phyloP scores from a whole-genome alignment of 1,284 basidiomycete species.

The Pascua guehoae region DNA sequence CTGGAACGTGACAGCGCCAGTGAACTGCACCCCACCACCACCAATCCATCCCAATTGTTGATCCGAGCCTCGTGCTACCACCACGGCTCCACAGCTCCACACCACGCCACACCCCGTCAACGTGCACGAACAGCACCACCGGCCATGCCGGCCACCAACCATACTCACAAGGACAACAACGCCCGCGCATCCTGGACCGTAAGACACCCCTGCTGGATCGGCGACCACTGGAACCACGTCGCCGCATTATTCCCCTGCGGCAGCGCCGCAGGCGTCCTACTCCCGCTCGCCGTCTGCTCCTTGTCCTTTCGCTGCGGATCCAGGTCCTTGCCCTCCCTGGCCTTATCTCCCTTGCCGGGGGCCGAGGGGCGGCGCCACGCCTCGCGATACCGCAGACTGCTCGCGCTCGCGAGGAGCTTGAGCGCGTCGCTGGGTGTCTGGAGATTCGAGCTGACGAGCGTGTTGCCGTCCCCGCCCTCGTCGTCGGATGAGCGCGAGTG shows the following conservation, averaged over 20 bases:
- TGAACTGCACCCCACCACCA: too few species aligned
- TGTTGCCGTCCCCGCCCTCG: background rate
- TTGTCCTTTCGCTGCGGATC: background rate
- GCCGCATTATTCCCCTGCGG: slow-evolving; percentile 1
- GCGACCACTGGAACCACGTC: slow-evolving; percentile 10
- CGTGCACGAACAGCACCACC: too few species aligned
- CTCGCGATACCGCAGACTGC: slow-evolving; percentile 7
- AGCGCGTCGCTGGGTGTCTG: slow-evolving; percentile 16
- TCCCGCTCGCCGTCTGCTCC: too few species aligned
- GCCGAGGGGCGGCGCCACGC: too few species aligned
- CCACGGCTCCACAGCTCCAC: too few species aligned
- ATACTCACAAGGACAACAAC: slow-evolving; percentile 10
- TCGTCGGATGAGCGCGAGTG: slow-evolving; percentile 1
- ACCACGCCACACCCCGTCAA: too few species aligned
- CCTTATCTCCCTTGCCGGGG: too few species aligned
- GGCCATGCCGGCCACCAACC: too few species aligned
- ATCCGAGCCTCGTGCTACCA: too few species aligned
- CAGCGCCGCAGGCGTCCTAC: too few species aligned
- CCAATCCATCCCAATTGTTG: too few species aligned
- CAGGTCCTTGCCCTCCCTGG: background rate
- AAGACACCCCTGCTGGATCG: slow-evolving; percentile 10
- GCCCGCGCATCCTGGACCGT: slow-evolving; percentile 10
- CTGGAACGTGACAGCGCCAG: too few species aligned
- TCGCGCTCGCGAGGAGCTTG: slow-evolving; percentile 11
- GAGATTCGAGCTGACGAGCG: slow-evolving; percentile 10